A percentile compares a stretch with the other conserved stretches of the same genome.
Evolutionary conservation across 352 stramenopile genomes (phyloP).

Genomic region (Blastocystis sp.): DNA sequence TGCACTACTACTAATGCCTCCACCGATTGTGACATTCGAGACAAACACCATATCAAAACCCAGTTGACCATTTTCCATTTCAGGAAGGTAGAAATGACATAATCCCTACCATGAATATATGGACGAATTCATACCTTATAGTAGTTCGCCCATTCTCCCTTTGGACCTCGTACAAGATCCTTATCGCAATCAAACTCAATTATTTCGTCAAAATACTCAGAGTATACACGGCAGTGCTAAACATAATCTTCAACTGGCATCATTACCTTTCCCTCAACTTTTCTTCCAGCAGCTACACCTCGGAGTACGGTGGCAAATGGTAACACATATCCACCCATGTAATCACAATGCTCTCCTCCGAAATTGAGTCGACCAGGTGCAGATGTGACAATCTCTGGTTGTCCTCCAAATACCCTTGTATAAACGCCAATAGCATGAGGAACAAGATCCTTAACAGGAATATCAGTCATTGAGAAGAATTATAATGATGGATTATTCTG

Average conservation of each 20-base stretch:
- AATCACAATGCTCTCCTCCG: conserved; percentile 58
- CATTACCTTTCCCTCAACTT: conserved; percentile 2
- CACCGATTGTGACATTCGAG: conserved; percentile 47
- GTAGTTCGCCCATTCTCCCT: conserved; percentile 53
- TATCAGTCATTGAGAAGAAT: neutral
- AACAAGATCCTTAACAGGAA: conserved; percentile 17
- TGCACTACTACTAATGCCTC: conserved; percentile 36
- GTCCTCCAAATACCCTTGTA: conserved; percentile 7
- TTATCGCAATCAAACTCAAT: conserved; percentile 58
- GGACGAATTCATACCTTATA: neutral
- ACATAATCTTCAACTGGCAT: neutral
- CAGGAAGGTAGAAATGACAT: conserved; percentile 27
- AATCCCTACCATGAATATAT: neutral
- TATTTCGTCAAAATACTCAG: conserved; percentile 41
- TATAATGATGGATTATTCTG: neutral
- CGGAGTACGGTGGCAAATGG: conserved; percentile 21
- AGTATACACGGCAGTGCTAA: conserved; percentile 49
- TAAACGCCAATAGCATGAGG: neutral
- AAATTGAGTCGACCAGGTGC: conserved; percentile 35
- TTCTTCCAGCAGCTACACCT: conserved; percentile 16
- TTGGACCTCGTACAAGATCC: conserved; percentile 22
- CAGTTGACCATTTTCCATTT: neutral
- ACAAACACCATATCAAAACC: conserved; percentile 39
- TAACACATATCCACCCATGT: conserved; percentile 48
- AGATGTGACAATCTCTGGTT: conserved; percentile 31